Base-by-base conservation (phyloP, 2,329 filamentous ascomycete species). In the Boeremia exigua region DNA sequence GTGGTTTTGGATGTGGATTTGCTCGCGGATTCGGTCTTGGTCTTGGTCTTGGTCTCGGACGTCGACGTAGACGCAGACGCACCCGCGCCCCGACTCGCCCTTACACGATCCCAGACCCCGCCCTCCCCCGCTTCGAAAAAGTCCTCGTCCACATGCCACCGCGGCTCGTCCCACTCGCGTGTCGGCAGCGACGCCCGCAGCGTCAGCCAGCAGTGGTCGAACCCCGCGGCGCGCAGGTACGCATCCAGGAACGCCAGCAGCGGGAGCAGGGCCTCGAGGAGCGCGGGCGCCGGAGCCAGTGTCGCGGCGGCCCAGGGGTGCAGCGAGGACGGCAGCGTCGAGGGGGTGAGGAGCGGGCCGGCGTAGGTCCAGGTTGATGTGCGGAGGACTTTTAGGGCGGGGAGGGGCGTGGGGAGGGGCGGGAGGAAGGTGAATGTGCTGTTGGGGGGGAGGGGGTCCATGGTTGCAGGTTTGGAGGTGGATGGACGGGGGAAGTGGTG, bases 121-220 rank as follows among this genome's bases (percentile, higher is more conserved):
- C 19, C 19, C 19, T 25, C n/a, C n/a, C n/a, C 15, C 4, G 42
- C 14, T 2, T 47, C 30, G 62, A 75, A 83, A 65, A 82, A 82
- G 14, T 80, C 66, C 51, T 83, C 80, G 57, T 83, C 81, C 0
- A 78, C 79, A 55, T 83, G 81, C 81, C 80, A 82, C 42, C 81
- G 68, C 0, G 78, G 77, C 9, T 59, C 68, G 58, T 82, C 76
- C 61, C 76, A 82, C 25, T 81, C 79, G 29, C 60, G 39, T 0
- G 77, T 80, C 0, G 78, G 71, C 37, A 66, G 76, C 0, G 78
- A 79, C 44, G 80, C 80, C 40, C 80, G 78, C 48, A 82, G 75
- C 0, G 80, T 82, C 11, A 82, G 60, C 72, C 80, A 81, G 60
- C 81, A 82, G 62, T 81, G 67, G 3, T 69, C 59, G 5, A 80